Evolutionary conservation across 2,329 filamentous ascomycete species (phyloP).

Genomic region (Calcarisporium arbuscula): DNA sequence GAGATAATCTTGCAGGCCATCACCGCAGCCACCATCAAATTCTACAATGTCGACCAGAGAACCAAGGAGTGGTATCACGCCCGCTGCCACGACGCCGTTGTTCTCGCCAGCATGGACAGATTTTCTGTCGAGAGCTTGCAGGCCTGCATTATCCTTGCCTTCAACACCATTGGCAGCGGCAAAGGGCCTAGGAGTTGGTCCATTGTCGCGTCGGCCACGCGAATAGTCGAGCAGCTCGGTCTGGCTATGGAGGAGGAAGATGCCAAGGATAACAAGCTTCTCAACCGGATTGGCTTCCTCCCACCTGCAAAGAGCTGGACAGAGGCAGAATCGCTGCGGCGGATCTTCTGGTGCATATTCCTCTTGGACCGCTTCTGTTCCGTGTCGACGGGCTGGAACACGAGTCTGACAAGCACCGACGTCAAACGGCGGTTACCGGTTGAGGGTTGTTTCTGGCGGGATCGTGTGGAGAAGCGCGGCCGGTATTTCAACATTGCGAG

Average conservation of each 20-base stretch:
- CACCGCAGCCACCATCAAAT: constrained; percentile 7
- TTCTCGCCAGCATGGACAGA: constrained; percentile 8
- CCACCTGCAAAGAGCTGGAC: constrained; percentile 18
- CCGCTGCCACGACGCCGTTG: constrained; percentile 9
- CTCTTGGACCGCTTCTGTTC: constrained; percentile 26
- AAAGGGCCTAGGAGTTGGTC: constrained; percentile 10
- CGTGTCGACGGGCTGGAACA: constrained; percentile 29
- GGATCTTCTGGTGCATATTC: constrained; percentile 32
- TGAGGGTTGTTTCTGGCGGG: constrained; percentile 28
- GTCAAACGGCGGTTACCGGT: constrained; percentile 27
- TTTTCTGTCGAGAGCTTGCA: constrained; percentile 26
- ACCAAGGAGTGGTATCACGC: constrained; percentile 8
- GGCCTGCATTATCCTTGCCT: constrained; percentile 26
- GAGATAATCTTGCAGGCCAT: constrained; percentile 8
- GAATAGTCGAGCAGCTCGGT: constrained; percentile 15
- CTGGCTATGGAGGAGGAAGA: constrained; percentile 17
- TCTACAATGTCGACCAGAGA: constrained; percentile 7
- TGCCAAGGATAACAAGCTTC: constrained; percentile 12
- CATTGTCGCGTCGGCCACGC: constrained; percentile 9
- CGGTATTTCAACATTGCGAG: constrained; percentile 17
- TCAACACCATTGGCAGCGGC: constrained; percentile 17
- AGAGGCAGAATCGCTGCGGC: constrained; percentile 24
- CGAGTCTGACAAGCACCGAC: constrained; percentile 26
- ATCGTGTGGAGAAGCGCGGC: constrained; percentile 19
- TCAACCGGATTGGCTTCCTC: constrained; percentile 16